Base-by-base conservation (phyloP, 108 stramenopile genomes). In the Fragilaria crotonensis region DNA sequence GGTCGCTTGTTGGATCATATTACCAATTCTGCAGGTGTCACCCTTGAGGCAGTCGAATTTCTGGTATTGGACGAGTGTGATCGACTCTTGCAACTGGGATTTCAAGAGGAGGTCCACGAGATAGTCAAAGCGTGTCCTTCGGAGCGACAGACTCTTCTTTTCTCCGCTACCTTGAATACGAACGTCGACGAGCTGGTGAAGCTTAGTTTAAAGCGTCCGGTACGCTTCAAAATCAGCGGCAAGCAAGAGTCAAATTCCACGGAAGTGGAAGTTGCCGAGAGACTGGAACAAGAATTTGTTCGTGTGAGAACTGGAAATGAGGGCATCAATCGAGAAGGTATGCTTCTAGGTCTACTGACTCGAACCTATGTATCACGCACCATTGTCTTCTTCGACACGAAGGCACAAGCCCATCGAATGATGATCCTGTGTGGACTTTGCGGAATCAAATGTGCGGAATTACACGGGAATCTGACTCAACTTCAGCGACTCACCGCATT, bases 141-240 rank as follows among this genome's bases (percentile, higher is more conserved):
- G 20, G 66, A 84, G 29, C 69, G 98, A 25, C 98, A 99, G 57
- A 96, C 97, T 9, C 59, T 99, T 64, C 76, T 99, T 25, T 99
- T 97, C 71, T 96, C 95, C 49, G 98, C 98, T 0, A 99, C 98
- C n/a, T 88, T 99, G 91, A 91, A 81, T 55, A 89, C 94, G 17
- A 94, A 89, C 63, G 93, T 99, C 0, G 90, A 97, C 53, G 94
- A 92, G 19, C 70, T 99, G 5, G 84, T 93, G 52, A 76, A 78
- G 31, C 71, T 96, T 28, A 86, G 90, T 32, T 59, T 99, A 64
- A 90, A 89, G 59, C 75, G 85, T 32, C 96, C 98, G 4, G 92
- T 99, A 9, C 72, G 95, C n/a, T 75, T 99, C 26, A 66, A 72
- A n/a, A 67, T 85, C 11, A 87, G 77, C 50, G 70, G 77, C 62